Evolutionary conservation across 441 rosid genomes (phyloP), one percentile per base, ranked within the genome.

Genomic region (Pelargonium myrrhifolium): DNA sequence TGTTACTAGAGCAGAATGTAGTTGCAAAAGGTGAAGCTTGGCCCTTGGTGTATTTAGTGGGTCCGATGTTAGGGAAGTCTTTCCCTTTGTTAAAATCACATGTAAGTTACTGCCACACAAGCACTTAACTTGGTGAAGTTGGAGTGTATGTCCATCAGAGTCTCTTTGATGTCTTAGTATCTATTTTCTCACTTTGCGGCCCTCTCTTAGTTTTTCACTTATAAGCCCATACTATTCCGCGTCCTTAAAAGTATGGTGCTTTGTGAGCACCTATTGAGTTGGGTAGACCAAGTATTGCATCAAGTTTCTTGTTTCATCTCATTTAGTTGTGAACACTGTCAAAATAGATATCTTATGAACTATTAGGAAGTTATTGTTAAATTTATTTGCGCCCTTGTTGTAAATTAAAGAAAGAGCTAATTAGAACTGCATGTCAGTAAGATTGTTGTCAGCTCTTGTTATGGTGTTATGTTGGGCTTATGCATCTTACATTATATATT

Each of bases 71-170:
- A 79, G 83, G 83, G 0, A 82, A 82, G 76, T 76, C 82, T 72
- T 91, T 88, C 85, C 82, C 88, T 15, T 76, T 80, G 70, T 86
- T 89, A 79, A 83, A 80, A 77, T 87, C 97, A 68, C 76, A 74
- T 70, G 99, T 94, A 82, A 87, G 96, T 86, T 81, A 77, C 74
- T 65, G 18, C 75, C 59, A 35, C 26, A 31, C 3, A 6, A 28
- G 20, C 28, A 8, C 9, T 7, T 12, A 26, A 1, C 21, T 39
- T 21, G n/a, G 51, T 64, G 5, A 31, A 11, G 67, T 42, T 42
- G 12, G 53, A 18, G 43, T 64, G 31, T 40, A 3, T 62, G 20
- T 62, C 51, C 5, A 49, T 40, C 40, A 12, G 53, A 9, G 15
- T 21, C 22, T 64, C 20, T 63, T 63, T 63, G 65, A 31, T 62